These are phyloP conservation scores for Aspergillus texensis DNA, from an alignment of 2,329 filamentous ascomycete genomes.

Conservation along the genomic window DNA sequence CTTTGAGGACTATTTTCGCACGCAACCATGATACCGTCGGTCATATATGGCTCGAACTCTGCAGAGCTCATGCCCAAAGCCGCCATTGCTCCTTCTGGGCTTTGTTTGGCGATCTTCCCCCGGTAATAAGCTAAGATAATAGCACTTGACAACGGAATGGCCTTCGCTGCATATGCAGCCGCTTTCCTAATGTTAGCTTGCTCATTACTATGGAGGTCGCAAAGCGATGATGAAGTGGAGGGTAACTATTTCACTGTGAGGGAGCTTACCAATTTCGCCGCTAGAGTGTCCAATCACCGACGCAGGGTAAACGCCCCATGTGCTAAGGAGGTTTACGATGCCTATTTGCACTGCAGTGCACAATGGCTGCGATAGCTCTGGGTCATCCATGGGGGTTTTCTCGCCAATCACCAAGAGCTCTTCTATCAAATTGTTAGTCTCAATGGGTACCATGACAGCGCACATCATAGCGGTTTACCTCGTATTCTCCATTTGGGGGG, in stretches of 20 bases:
- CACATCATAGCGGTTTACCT: neutral
- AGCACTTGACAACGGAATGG: conserved; percentile 4
- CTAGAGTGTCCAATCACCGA: conserved; percentile 33
- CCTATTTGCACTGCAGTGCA: conserved; percentile 23
- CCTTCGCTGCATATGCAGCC: conserved; percentile 14
- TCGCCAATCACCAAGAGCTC: neutral
- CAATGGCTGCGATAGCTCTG: conserved; percentile 12
- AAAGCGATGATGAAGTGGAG: too few species aligned
- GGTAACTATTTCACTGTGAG: too few species aligned
- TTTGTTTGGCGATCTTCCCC: neutral
- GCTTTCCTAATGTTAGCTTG: too few species aligned
- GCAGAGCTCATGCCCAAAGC: conserved; percentile 20
- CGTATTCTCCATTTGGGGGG: neutral
- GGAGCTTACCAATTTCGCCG: conserved; percentile 32
- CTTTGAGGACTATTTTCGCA: conserved; percentile 43
- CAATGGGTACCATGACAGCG: too few species aligned
- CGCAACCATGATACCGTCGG: conserved; percentile 26
- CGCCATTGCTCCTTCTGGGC: conserved; percentile 21
- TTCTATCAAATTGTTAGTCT: neutral
- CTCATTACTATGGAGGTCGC: too few species aligned
- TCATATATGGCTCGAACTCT: conserved; percentile 11
- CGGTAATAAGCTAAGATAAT: conserved; percentile 13
- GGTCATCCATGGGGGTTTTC: conserved; percentile 5
- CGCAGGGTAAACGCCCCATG: conserved; percentile 29
- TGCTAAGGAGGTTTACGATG: conserved; percentile 28